Evolutionary conservation across 768 basidiomycete species (phyloP).

Genomic region (Kwoniella bestiolae): DNA sequence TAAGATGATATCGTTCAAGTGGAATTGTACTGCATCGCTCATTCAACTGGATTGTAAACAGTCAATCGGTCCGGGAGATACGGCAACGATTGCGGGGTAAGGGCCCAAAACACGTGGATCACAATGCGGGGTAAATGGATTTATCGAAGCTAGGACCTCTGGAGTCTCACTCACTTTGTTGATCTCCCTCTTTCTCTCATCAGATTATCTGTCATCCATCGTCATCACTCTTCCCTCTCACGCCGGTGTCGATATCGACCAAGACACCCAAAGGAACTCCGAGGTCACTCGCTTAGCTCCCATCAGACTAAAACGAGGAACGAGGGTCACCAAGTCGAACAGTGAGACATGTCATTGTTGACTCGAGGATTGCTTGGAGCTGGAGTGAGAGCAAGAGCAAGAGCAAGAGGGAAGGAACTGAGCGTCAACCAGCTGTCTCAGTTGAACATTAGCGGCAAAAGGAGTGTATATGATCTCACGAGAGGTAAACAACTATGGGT

Average conservation of each 20-base stretch:
- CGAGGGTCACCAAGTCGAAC: neutral
- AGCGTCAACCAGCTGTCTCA: neutral
- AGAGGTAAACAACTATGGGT: constrained; percentile 10
- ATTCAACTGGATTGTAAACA: neutral
- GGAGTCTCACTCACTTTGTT: neutral
- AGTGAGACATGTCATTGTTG: neutral
- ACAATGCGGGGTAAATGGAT: constrained; percentile 2
- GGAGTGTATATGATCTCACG: constrained; percentile 3
- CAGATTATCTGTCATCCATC: neutral
- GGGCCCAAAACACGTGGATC: neutral
- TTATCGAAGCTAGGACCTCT: neutral
- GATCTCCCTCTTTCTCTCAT: neutral
- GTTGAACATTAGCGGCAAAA: neutral
- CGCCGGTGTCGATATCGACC: neutral
- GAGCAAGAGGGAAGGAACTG: neutral
- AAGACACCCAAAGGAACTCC: neutral
- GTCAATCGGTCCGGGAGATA: constrained; percentile 1
- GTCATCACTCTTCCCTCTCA: neutral
- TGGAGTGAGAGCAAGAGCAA: no score
- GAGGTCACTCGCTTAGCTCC: neutral
- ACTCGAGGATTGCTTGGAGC: neutral
- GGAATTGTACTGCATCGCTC: neutral
- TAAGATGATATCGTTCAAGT: no score
- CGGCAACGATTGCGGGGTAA: constrained; percentile 11
- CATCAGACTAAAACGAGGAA: neutral